Evolutionary conservation across 2,329 filamentous ascomycete species (phyloP).

Genomic region (Aureobasidium sp.): DNA sequence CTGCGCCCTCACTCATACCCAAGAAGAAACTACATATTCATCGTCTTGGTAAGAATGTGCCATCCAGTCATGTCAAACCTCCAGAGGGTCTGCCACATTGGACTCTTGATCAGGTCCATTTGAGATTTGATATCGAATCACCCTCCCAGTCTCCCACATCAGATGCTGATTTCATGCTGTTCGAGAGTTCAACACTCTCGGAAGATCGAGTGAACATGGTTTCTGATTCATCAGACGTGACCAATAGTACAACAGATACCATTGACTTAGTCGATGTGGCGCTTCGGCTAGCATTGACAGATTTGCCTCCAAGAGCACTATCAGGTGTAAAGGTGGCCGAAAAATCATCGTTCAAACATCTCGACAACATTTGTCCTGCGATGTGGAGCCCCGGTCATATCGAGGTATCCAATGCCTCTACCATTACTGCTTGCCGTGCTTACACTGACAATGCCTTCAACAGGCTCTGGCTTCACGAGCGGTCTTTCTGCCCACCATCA

Average conservation of each 20-base stretch:
- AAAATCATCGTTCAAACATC: constrained; percentile 24
- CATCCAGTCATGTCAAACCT: constrained; percentile 23
- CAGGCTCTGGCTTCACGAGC: constrained; percentile 27
- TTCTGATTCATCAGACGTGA: background rate
- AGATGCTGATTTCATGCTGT: background rate
- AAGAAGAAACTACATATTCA: constrained; percentile 15
- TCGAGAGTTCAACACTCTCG: background rate
- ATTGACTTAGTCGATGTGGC: constrained; percentile 23
- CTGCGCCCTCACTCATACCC: background rate
- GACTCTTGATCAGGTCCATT: constrained; percentile 22
- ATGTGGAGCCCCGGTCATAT: constrained; percentile 33
- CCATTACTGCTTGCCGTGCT: background rate
- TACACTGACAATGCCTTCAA: background rate
- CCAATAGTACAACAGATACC: no score
- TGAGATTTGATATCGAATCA: constrained; percentile 19
- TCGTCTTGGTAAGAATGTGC: constrained; percentile 19
- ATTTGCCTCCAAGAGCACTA: constrained; percentile 18
- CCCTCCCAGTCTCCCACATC: background rate
- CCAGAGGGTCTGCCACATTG: constrained; percentile 22
- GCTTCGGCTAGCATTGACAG: constrained; percentile 28
- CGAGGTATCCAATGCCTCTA: constrained; percentile 16
- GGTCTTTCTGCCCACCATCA: constrained; percentile 31
- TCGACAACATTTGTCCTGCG: constrained; percentile 30
- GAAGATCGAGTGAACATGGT: background rate
- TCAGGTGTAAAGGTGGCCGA: constrained; percentile 24